Base-by-base conservation (phyloP, 768 basidiomycete genomes). In the Calocybe cyanea region DNA sequence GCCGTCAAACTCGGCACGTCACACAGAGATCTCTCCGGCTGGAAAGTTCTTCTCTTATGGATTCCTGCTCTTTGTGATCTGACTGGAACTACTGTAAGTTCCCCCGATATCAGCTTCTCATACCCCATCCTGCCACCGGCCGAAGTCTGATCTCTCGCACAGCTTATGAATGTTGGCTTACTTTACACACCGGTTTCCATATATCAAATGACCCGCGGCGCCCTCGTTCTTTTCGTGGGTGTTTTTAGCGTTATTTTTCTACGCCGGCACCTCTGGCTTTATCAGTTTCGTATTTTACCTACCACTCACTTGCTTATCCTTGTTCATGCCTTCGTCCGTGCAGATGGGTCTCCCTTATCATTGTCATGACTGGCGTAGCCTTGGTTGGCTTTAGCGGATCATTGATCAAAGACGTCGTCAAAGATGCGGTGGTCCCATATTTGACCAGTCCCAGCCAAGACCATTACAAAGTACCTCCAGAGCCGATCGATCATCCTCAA, bases 171-270 rank as follows among this genome's bases (percentile, higher is more conserved):
- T 61, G 75, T 95, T 54, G 96, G 96, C 44, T 77, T 99, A 38
- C 77, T 99, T 30, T 92, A 94, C 65, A 94, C 93, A 1, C 95
- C 95, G 21, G 96, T 99, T 44, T 93, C 90, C 34, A 92, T 97
- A 56, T 98, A 91, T 72, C 95, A 96, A 66, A 95, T 96, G 93
- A 91, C 85, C 50, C 83, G 87, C 48, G 93, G 94, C 41, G 87
- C 92, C 34, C 81, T 96, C 46, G 92, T 96, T 38, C 77, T 95
- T 43, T 98, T 93, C 66, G 95, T 98, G 49, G 95, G 92, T 37
- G 60, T 89, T 45, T 79, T 98, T 55, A 89, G 86, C 41, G 93
- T 98, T 58, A 63, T 93, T 46, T 98, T 98, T 75, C 81, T 99
- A 48, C 78, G 76, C 40, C 83, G 94, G 53, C 78, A 76, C 50